Evolutionary conservation across 2,329 filamentous ascomycete species (phyloP).

Genomic region (Drechslerella stenobrocha): DNA sequence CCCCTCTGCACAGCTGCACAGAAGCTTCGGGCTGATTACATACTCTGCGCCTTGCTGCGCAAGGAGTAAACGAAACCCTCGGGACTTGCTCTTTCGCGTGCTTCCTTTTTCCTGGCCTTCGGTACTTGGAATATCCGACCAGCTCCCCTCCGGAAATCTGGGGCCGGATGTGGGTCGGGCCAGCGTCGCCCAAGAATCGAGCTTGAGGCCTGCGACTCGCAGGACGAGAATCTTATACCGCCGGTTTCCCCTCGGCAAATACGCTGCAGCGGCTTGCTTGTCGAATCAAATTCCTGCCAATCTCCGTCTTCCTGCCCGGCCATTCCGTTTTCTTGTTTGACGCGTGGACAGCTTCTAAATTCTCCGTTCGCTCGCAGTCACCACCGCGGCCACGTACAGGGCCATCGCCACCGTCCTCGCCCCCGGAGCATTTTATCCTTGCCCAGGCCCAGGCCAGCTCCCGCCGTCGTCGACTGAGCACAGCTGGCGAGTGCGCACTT

Average conservation of each 20-base stretch:
- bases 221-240: slow-evolving; percentile 5
- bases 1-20: not conserved
- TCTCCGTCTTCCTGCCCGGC: not conserved
- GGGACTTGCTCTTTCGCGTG: not conserved
- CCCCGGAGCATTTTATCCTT: not conserved
- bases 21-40: slow-evolving; percentile 7
- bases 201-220: slow-evolving; percentile 4
- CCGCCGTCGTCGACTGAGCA: too few species aligned
- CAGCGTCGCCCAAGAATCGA: slow-evolving; percentile 43
- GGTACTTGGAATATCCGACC: slow-evolving; percentile 43
- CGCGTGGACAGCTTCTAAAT: slow-evolving; percentile 22
- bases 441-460: too few species aligned
- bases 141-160: slow-evolving; percentile 17
- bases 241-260: slow-evolving; percentile 44
- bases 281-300: not conserved
- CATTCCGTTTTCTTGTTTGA: not conserved
- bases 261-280: not conserved
- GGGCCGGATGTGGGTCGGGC: slow-evolving; percentile 43
- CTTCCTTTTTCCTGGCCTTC: slow-evolving; percentile 13
- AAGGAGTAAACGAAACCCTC: slow-evolving; percentile 2
- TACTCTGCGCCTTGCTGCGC: not conserved
- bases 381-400: too few species aligned
- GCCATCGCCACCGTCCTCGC: too few species aligned
- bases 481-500: too few species aligned
- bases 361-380: slow-evolving; percentile 1